Base-by-base conservation (phyloP, 805 yeast species). In the Jamesozyma jinghongensis region DNA sequence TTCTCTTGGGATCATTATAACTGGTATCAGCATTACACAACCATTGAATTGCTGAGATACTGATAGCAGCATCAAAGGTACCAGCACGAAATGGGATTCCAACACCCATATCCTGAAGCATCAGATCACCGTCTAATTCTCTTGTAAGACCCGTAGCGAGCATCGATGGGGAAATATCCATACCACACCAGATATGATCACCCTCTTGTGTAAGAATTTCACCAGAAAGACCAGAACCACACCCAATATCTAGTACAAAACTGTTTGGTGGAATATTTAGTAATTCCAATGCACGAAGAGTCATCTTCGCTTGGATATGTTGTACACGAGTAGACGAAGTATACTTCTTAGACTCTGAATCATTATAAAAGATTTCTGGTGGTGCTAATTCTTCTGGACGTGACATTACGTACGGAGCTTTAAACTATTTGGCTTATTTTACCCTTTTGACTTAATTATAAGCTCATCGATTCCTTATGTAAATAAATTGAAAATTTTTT, bases 261-360 rank as follows among this genome's bases (percentile, higher is more conserved):
- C 85, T 82, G 29, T 64, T 70, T 25, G 65, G 68, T 1, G 83
- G 81, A 31, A 92, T 64, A 59, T 87, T 85, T 42, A 92, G 66
- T 29, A 92, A 68, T 53, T 92, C 98, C 36, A 92, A 67, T 0
- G 97, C 95, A 52, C 98, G 72, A 34, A 90, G 70, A 0, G 98
- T 87, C 98, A 92, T 92, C 59, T 85, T 84, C 2, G 97, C 97
- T 64, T 92, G 98, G 54, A 92, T 92, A 59, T 88, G 96, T 67
- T 92, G 98, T 37, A 92, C 96, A 71, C 98, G 92, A 4, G 96
- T 83, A 4, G 95, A 85, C 2, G 82, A 71, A 0, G 97, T 92
- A 62, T 92, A 92, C 57, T 92, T 92, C 48, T 71, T 70, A 0
- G 97, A 84, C 62, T 92, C 98, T 1, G 77, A 64, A 41, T 88